Evolutionary conservation across 805 yeast species (phyloP).

Genomic region (Blastobotrys attinorum): DNA sequence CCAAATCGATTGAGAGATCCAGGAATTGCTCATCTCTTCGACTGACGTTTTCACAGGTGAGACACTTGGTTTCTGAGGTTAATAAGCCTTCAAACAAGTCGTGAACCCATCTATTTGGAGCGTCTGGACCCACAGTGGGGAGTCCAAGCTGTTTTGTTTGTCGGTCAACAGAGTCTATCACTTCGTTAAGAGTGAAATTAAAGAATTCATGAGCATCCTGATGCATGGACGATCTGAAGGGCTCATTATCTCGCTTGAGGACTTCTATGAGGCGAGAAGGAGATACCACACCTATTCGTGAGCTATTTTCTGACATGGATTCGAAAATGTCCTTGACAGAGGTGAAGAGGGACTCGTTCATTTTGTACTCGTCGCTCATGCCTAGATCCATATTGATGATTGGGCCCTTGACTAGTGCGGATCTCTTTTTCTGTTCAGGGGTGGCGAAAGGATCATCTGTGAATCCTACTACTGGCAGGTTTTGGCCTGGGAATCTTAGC

Average conservation of each 20-base stretch:
- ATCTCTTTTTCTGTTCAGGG: conserved; percentile 67
- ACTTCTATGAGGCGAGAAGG: conserved; percentile 68
- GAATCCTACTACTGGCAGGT: conserved; percentile 39
- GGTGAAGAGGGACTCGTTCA: conserved; percentile 46
- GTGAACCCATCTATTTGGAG: conserved; percentile 40
- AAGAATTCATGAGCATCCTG: conserved; percentile 98
- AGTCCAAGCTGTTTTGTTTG: not conserved
- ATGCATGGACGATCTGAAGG: conserved; percentile 88
- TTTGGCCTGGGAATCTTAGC: conserved; percentile 35
- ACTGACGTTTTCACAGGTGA: conserved; percentile 78
- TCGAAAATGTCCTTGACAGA: conserved; percentile 83
- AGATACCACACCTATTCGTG: conserved; percentile 74
- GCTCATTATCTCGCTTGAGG: conserved; percentile 70
- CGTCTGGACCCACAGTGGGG: conserved; percentile 10
- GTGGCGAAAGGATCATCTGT: conserved; percentile 37
- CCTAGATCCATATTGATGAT: conserved; percentile 73
- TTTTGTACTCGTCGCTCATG: conserved; percentile 42
- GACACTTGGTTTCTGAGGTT: conserved; percentile 82
- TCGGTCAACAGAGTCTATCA: conserved; percentile 40
- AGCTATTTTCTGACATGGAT: conserved; percentile 61
- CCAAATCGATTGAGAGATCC: conserved; percentile 80
- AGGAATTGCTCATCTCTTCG: conserved; percentile 78
- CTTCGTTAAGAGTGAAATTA: conserved; percentile 75
- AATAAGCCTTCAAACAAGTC: conserved; percentile 76
- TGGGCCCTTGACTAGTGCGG: conserved; percentile 75